phyloP scores from a whole-genome alignment of 2,329 filamentous ascomycete species.

The Rachicladosporium sp. region DNA sequence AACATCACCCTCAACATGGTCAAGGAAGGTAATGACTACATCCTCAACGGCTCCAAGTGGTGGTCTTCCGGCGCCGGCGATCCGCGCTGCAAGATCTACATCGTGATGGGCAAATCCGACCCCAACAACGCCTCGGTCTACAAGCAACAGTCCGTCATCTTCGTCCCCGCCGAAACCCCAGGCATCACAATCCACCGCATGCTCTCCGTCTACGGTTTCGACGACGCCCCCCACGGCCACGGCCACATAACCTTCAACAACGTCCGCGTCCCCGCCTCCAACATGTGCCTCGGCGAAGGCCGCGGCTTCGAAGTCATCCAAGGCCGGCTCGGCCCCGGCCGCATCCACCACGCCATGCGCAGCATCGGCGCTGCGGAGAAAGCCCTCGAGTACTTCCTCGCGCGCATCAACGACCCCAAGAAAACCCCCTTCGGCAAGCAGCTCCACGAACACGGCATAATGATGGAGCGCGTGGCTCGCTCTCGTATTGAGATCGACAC shows the following conservation, averaged over 20 bases:
- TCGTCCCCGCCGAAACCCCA: slow-evolving; percentile 68
- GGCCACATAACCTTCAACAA: slow-evolving; percentile 83
- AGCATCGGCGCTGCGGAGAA: slow-evolving; percentile 81
- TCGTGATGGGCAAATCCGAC: slow-evolving; percentile 93
- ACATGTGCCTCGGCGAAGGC: slow-evolving; percentile 85
- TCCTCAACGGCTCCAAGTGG: slow-evolving; percentile 97
- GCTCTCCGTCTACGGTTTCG: slow-evolving; percentile 88
- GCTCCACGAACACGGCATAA: slow-evolving; percentile 79
- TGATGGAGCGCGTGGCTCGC: slow-evolving; percentile 87
- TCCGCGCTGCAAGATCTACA: slow-evolving; percentile 80
- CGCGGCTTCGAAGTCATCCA: slow-evolving; percentile 98
- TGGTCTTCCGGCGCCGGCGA: slow-evolving; percentile 96
- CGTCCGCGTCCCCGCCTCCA: slow-evolving; percentile 71
- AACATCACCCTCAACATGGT: slow-evolving; percentile 55
- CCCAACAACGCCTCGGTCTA: slow-evolving; percentile 64
- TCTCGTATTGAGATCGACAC: slow-evolving; percentile 90
- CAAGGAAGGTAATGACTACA: slow-evolving; percentile 74
- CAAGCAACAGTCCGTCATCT: slow-evolving; percentile 82
- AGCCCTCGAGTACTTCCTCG: slow-evolving; percentile 88
- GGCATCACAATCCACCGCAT: slow-evolving; percentile 91
- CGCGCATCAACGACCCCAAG: slow-evolving; percentile 78
- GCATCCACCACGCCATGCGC: slow-evolving; percentile 97
- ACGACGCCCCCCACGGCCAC: slow-evolving; percentile 96
- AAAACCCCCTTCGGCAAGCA: slow-evolving; percentile 89
- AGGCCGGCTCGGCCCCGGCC: slow-evolving; percentile 84